Percentiles rank a stretch among this genome's conserved stretches.
phyloP scores from a whole-genome alignment of 768 basidiomycete genomes.

The Boletus rubescentipes region DNA sequence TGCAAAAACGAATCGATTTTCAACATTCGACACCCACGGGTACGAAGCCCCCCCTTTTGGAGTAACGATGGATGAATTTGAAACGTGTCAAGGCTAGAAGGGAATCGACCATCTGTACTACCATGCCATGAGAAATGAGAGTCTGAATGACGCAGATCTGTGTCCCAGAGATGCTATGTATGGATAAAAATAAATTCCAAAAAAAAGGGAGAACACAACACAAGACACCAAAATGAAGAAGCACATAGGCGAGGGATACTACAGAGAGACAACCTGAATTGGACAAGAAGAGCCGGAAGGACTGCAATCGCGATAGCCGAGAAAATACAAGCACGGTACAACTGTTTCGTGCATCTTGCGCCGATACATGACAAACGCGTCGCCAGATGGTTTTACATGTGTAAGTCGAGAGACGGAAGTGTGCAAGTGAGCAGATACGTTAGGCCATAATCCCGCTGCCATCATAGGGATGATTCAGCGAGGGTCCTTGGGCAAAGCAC shows the following conservation, averaged over 20 bases:
- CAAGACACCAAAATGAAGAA: neutral
- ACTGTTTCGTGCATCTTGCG: neutral
- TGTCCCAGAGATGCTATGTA: neutral
- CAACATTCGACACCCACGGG: no score
- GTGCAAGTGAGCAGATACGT: neutral
- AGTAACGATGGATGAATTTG: no score
- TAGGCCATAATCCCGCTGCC: conserved; percentile 21
- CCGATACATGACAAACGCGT: neutral
- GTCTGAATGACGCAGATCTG: neutral
- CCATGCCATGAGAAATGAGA: neutral
- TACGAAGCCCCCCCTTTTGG: no score
- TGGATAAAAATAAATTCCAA: neutral
- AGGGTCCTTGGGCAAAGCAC: conserved; percentile 60
- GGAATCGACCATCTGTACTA: neutral
- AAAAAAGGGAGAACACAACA: neutral
- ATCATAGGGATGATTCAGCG: conserved; percentile 19
- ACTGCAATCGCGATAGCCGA: neutral
- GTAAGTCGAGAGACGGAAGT: neutral
- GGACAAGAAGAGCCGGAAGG: neutral
- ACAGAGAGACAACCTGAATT: neutral
- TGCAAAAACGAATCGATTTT: no score
- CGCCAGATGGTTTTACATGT: neutral
- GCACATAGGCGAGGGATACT: neutral
- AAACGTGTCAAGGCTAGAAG: neutral
- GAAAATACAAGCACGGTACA: neutral